Conservation (phyloP, 23 red algal species). For the Gracilaria gracilis region DNA sequence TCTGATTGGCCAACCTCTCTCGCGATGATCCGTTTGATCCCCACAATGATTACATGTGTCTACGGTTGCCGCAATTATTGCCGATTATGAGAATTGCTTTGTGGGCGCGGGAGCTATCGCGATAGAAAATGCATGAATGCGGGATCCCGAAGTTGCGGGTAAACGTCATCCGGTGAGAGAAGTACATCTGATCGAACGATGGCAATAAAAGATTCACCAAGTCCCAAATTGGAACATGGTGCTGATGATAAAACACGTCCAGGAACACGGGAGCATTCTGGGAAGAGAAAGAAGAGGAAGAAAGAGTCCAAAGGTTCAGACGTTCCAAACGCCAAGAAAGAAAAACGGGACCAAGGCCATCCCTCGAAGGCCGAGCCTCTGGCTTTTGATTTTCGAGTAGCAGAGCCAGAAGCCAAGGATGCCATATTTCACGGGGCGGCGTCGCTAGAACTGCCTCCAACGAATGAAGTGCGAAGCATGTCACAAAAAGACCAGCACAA, state of each 20-base stretch:
- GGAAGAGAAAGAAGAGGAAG: neutral
- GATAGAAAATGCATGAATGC: too few species aligned
- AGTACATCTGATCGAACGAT: neutral
- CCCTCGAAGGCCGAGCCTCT: neutral
- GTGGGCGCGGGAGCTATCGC: too few species aligned
- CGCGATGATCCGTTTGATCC: neutral
- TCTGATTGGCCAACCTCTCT: too few species aligned
- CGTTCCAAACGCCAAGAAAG: slow-evolving; percentile 2
- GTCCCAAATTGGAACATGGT: neutral
- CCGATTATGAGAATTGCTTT: too few species aligned
- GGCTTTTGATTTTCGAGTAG: neutral
- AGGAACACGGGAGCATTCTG: neutral
- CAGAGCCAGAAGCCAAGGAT: neutral
- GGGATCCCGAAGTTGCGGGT: too few species aligned
- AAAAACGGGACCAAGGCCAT: neutral
- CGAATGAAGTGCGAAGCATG: slow-evolving; percentile 4
- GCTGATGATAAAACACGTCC: neutral
- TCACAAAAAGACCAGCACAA: slow-evolving; percentile 16
- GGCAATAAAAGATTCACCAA: neutral
- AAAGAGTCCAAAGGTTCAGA: neutral
- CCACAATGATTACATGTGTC: too few species aligned
- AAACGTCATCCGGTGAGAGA: too few species aligned
- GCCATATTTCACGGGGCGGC: slow-evolving; percentile 35
- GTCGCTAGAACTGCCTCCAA: slow-evolving; percentile 19
- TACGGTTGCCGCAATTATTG: too few species aligned